These are phyloP conservation scores for Plenodomus tracheiphilus DNA, from an alignment of 2,329 filamentous ascomycete genomes.

Conservation along the genomic window DNA sequence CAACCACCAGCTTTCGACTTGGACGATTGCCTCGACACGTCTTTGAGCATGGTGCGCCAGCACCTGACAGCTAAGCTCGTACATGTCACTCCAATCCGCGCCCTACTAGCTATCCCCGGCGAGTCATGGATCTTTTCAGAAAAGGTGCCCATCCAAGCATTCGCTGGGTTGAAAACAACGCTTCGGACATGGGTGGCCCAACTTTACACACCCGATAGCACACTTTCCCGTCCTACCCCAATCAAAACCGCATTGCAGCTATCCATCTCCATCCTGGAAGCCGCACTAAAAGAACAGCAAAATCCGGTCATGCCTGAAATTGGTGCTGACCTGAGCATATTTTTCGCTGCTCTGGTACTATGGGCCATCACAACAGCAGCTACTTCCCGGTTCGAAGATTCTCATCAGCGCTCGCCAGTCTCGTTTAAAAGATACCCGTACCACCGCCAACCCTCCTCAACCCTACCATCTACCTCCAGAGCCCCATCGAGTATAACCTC, in stretches of 20 bases:
- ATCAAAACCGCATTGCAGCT: constrained; percentile 31
- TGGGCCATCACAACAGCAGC: constrained; percentile 41
- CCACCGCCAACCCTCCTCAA: constrained; percentile 16
- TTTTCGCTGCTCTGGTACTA: constrained; percentile 39
- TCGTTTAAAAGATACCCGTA: too few relatives aligned
- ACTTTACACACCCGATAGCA: constrained; percentile 23
- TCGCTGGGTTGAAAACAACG: constrained; percentile 33
- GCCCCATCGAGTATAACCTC: not conserved
- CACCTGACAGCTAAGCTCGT: constrained; percentile 45
- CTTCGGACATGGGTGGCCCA: constrained; percentile 43
- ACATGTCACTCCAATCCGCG: constrained; percentile 45
- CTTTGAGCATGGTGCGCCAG: constrained; percentile 26
- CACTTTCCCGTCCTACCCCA: constrained; percentile 10
- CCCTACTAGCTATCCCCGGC: constrained; percentile 49
- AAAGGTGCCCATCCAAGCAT: constrained; percentile 44
- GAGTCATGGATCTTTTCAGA: constrained; percentile 52
- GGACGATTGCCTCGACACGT: constrained; percentile 30
- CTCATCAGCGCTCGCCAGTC: constrained; percentile 6
- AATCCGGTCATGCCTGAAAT: constrained; percentile 22
- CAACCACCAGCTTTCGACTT: constrained; percentile 14
- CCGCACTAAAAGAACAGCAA: constrained; percentile 23
- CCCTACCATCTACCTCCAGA: constrained; percentile 5
- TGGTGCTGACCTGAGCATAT: constrained; percentile 41
- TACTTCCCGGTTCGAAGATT: constrained; percentile 17
- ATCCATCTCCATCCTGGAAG: constrained; percentile 31